A percentile compares a stretch with the other conserved stretches of the same genome.
phyloP scores from a whole-genome alignment of 306 rosid genomes.

The Malus sieversii region DNA sequence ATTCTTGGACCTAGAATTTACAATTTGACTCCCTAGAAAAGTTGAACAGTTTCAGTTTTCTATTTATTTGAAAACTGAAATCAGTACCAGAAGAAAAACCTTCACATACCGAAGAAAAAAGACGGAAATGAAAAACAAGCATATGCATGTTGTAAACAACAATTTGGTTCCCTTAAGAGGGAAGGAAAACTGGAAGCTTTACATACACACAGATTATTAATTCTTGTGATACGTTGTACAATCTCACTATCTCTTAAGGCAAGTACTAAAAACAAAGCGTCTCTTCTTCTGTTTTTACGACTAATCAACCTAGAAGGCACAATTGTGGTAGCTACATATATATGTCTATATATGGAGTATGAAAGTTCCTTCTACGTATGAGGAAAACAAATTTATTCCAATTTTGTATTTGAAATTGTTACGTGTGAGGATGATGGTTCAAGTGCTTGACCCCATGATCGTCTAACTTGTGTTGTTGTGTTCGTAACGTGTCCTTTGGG shows the following conservation, averaged over 20 bases:
- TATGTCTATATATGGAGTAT: neutral
- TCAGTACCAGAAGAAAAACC: too few relatives aligned
- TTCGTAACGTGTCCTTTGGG: slow-evolving; percentile 30
- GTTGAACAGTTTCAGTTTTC: too few relatives aligned
- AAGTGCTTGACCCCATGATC: slow-evolving; percentile 26
- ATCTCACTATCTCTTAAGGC: neutral
- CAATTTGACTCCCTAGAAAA: too few relatives aligned
- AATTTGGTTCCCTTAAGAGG: neutral
- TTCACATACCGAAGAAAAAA: too few relatives aligned
- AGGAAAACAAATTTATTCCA: slow-evolving; percentile 10
- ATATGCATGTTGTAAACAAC: too few relatives aligned
- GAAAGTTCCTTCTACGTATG: neutral
- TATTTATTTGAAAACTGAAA: too few relatives aligned
- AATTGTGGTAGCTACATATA: neutral
- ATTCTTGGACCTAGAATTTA: too few relatives aligned
- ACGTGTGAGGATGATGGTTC: slow-evolving; percentile 29
- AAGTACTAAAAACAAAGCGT: neutral
- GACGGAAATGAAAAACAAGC: too few relatives aligned
- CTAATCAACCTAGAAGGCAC: neutral
- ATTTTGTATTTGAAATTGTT: slow-evolving; percentile 7
- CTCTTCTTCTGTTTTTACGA: neutral
- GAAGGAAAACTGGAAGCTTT: neutral
- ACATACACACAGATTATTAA: neutral
- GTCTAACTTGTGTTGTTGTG: slow-evolving; percentile 23
- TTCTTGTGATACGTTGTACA: too few relatives aligned